Base-by-base conservation (phyloP, 2,329 filamentous ascomycete genomes). In the Aspergillus ibericus region DNA sequence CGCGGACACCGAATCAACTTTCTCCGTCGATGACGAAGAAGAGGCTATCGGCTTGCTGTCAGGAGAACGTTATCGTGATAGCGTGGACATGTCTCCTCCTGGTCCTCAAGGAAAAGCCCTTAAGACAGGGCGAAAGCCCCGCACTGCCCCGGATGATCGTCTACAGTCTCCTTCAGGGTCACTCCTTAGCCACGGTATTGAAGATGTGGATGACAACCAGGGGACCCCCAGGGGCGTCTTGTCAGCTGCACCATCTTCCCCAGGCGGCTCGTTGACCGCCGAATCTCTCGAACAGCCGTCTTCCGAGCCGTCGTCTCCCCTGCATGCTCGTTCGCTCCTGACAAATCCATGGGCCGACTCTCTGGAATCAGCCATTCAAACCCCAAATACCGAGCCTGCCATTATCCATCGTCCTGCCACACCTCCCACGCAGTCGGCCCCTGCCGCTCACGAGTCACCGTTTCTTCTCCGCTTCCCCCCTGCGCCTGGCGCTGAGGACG, bases 1-100 rank as follows among this genome's bases (percentile, higher is more conserved):
- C 13, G 77, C 81, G 10, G 83, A 77, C 27, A 84, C 86, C 46
- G 84, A 85, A 35, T 79, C 85, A 15, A 85, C 88, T 63, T 87
- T 88, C 65, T 86, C 83, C 12, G 87, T 88, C 52, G 82, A 84
- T 36, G 80, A 84, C 42, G 87, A 88, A 68, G 87, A 89, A 69
- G 82, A 81, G 63, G 77, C 70, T 49, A 78, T 77, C 67, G 75
- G 74, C 54, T 68, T 77, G 60, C 59, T 74, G 58, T 66, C 72
- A 64, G 72, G 72, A 35, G 76, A 79, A 55, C 65, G 66, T 10
- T 77, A 77, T 54, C 70, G 65, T 12, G 75, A 77, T 40, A 63
- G 68, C 2, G 55, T 76, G 62, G 73, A 73, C 54, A 42, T 75
- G 49, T 66, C 70, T 16, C 66, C 70, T 6, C 62, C 66, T 13